Conservation (phyloP, 768 basidiomycete genomes). For the Russula dissimulans region DNA sequence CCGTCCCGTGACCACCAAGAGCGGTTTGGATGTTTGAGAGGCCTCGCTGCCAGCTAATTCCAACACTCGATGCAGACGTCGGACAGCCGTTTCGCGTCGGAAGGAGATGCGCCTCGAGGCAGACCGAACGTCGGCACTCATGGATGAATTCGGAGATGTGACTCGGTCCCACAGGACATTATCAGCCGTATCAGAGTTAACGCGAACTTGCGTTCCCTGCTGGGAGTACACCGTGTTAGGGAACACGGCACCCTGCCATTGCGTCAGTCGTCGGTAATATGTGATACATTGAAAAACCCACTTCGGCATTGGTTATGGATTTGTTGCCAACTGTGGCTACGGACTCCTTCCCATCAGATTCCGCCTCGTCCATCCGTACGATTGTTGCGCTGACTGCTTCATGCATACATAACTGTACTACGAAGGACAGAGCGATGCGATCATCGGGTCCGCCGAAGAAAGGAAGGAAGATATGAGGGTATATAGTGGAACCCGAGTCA, state of each 20-base stretch:
- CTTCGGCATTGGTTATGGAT: slow-evolving; percentile 25
- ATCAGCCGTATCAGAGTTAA: slow-evolving; percentile 80
- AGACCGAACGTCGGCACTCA: slow-evolving; percentile 24
- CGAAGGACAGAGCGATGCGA: slow-evolving; percentile 70
- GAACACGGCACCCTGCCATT: slow-evolving; percentile 36
- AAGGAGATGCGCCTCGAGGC: slow-evolving; percentile 65
- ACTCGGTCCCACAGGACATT: slow-evolving; percentile 66
- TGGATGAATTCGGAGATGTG: slow-evolving; percentile 27
- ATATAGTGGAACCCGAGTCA: slow-evolving; percentile 22
- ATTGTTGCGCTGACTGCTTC: slow-evolving; percentile 61
- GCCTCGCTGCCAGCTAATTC: slow-evolving; percentile 31
- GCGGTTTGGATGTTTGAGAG: slow-evolving; percentile 31
- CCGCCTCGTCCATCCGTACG: slow-evolving; percentile 47
- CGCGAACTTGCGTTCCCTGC: slow-evolving; percentile 49
- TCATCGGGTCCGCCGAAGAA: slow-evolving; percentile 97
- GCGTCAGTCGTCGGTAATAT: slow-evolving; percentile 3
- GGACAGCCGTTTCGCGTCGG: slow-evolving; percentile 36
- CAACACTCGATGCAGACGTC: slow-evolving; percentile 49
- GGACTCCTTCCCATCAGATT: slow-evolving; percentile 26
- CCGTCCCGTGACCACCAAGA: slow-evolving; percentile 64
- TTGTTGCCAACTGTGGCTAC: slow-evolving; percentile 24
- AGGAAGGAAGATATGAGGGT: slow-evolving; percentile 68
- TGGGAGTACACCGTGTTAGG: slow-evolving; percentile 69
- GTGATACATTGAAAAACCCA: slow-evolving; percentile 17
- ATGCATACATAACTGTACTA: slow-evolving; percentile 71